Base-by-base conservation (phyloP, 2,329 filamentous ascomycete genomes). In the Cephalotrichum gorgonifer region DNA sequence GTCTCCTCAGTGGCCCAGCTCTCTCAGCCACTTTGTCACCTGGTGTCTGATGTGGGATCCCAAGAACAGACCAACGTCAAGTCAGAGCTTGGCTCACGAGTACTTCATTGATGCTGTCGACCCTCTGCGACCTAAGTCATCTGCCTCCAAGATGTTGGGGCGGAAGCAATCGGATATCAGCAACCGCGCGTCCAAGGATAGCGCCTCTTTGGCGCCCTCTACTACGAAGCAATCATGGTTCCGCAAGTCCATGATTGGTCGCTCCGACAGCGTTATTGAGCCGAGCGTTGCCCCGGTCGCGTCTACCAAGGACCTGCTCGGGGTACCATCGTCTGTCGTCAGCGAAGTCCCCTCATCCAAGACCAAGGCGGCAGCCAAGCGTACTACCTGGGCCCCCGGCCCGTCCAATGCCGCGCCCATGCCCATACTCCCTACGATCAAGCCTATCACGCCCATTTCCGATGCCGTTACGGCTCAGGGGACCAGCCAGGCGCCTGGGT, bases 31-130 rank as follows among this genome's bases (percentile, higher is more conserved):
- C 51, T 97, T 98, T 61, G 93, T 98, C 51, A 98, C 93, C 15
- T 96, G 89, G 89, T 98, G 93, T 67, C 69, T 98, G 56, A 93
- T 97, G 86, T 98, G 93, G 93, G 93, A 98, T 65, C 93, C 93
- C 11, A 94, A 90, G 71, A 82, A 73, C 60, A 79, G 93, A 52
- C 93, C 93, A 42, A 97, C 90, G 4, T 96, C 91, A 2, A 83
- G 85, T 0, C 90, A 98, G 66, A 91, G 93, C n/a, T 71, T 98
- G 55, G 86, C 86, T 35, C 93, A 98, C 64, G 91, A 96, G 57
- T 98, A 94, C 67, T 98, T 98, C 59, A 67, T 76, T 30, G 93
- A 97, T 68, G 93, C 93, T 2, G 81, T 94, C 46, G 93, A 98
- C 64, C 93, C 93, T 14, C 70, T 96, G 48, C 76, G 90, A 49